These are phyloP conservation scores for Phytophthora pisi DNA, from an alignment of 352 stramenopile species.

Conservation along the genomic window DNA sequence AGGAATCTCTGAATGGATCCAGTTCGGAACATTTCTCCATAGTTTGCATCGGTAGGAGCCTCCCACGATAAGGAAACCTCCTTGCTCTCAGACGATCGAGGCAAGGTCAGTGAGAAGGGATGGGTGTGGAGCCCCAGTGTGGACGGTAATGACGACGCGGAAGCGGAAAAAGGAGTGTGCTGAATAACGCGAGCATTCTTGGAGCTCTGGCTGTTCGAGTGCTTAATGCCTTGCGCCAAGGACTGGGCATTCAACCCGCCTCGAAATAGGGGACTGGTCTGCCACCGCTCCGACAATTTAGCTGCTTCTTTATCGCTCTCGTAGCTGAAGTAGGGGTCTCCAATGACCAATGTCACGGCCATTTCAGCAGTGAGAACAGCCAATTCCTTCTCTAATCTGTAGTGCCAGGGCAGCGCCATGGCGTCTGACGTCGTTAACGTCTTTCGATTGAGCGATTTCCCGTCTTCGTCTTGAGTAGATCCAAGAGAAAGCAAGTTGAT, in stretches of 20 bases:
- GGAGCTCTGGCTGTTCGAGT: neutral
- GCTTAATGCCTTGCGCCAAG: conserved; percentile 24
- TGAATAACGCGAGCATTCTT: conserved; percentile 27
- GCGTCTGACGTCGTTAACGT: conserved; percentile 29
- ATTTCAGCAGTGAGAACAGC: conserved; percentile 60
- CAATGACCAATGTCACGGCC: conserved; percentile 55
- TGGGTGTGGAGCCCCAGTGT: conserved; percentile 6
- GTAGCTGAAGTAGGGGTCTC: conserved; percentile 40
- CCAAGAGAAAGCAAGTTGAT: conserved; percentile 13
- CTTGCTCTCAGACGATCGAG: conserved; percentile 8
- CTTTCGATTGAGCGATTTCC: conserved; percentile 8
- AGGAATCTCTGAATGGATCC: conserved; percentile 32
- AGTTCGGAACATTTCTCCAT: conserved; percentile 33
- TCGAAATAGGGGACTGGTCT: conserved; percentile 36
- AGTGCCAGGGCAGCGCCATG: conserved; percentile 56
- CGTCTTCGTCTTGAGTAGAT: conserved; percentile 9
- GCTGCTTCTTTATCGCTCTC: neutral
- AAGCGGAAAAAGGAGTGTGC: conserved; percentile 38
- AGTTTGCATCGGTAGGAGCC: conserved; percentile 22
- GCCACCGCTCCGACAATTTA: conserved; percentile 27
- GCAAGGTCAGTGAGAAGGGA: conserved; percentile 49
- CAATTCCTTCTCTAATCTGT: conserved; percentile 69
- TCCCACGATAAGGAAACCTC: neutral
- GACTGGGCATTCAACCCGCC: conserved; percentile 32
- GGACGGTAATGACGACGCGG: neutral